Evolutionary conservation across 371 early-diverging fungal genomes (phyloP).

Genomic region (Mortierella sp.): DNA sequence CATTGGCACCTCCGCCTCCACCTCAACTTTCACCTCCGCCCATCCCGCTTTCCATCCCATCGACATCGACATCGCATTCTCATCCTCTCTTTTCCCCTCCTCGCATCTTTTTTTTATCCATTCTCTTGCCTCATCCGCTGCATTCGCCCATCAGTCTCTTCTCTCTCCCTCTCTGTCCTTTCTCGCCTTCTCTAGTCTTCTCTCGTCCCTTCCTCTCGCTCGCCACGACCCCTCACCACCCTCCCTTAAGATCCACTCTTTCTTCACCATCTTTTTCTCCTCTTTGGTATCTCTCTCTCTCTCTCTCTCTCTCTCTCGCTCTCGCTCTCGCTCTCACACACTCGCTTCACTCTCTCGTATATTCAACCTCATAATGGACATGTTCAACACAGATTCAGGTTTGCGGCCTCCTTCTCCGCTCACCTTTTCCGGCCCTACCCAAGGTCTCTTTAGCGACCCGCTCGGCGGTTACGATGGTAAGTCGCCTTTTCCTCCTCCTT

Average conservation of each 20-base stretch:
- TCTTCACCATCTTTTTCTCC: not conserved
- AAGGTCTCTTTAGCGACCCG: slow-evolving; percentile 47
- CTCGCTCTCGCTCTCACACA: not conserved
- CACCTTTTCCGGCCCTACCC: slow-evolving; percentile 28
- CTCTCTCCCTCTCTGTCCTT: not conserved
- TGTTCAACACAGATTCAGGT: slow-evolving; percentile 53
- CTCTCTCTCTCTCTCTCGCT: not conserved
- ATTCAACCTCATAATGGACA: slow-evolving; percentile 24
- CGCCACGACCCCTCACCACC: not conserved
- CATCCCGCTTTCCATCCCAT: not conserved
- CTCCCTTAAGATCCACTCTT: not conserved
- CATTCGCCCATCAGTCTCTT: not conserved
- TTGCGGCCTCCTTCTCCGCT: slow-evolving; percentile 50
- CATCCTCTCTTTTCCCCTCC: not conserved
- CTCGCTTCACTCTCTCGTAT: not conserved
- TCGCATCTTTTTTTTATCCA: not conserved
- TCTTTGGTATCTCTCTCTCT: not conserved
- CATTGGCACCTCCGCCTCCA: slow-evolving; percentile 3
- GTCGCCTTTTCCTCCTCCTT: not conserved
- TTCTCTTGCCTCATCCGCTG: not conserved
- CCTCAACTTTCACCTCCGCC: not conserved
- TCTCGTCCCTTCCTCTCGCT: not conserved
- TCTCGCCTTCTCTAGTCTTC: not conserved
- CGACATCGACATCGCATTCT: not conserved
- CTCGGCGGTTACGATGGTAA: slow-evolving; percentile 38